Evolutionary conservation across 805 yeast genomes (phyloP).

Genomic region (Sporopachydermia lactativora): DNA sequence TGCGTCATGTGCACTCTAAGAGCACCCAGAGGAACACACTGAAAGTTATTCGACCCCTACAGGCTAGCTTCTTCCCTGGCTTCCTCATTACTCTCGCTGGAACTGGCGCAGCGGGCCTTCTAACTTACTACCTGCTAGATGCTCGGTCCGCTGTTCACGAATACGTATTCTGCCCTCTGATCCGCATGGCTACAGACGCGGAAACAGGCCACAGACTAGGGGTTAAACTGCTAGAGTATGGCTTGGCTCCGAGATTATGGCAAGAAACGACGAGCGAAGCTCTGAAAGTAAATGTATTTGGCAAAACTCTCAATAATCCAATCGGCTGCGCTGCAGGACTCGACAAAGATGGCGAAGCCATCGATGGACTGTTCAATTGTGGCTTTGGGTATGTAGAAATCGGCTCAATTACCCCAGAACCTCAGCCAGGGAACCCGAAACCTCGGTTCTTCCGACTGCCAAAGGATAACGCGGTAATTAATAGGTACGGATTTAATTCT

Average conservation of each 20-base stretch:
- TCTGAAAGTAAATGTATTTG: constrained; percentile 51
- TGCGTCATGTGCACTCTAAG: too few species aligned
- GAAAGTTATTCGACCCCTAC: too few species aligned
- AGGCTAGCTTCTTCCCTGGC: background rate
- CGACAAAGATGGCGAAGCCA: constrained; percentile 86
- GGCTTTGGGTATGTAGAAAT: constrained; percentile 89
- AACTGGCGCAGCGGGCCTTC: constrained; percentile 22
- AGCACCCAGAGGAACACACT: too few species aligned
- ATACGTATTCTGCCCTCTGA: constrained; percentile 63
- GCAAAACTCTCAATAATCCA: constrained; percentile 53
- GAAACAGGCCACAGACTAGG: constrained; percentile 78
- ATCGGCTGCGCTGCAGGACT: constrained; percentile 93
- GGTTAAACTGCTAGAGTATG: constrained; percentile 51
- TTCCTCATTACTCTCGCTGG: background rate
- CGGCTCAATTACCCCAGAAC: constrained; percentile 84
- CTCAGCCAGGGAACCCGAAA: constrained; percentile 90
- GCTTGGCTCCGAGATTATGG: constrained; percentile 47
- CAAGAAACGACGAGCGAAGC: constrained; percentile 37
- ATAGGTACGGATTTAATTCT: constrained; percentile 91
- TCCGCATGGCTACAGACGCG: constrained; percentile 61
- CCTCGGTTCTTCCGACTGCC: constrained; percentile 85
- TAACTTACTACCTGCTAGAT: constrained; percentile 46
- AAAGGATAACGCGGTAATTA: constrained; percentile 80
- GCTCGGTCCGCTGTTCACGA: constrained; percentile 77
- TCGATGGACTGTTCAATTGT: constrained; percentile 59